Evolutionary conservation across 2,329 filamentous ascomycete species (phyloP), one percentile per base, ranked within the genome.

Genomic region (Talaromyces atroroseus): DNA sequence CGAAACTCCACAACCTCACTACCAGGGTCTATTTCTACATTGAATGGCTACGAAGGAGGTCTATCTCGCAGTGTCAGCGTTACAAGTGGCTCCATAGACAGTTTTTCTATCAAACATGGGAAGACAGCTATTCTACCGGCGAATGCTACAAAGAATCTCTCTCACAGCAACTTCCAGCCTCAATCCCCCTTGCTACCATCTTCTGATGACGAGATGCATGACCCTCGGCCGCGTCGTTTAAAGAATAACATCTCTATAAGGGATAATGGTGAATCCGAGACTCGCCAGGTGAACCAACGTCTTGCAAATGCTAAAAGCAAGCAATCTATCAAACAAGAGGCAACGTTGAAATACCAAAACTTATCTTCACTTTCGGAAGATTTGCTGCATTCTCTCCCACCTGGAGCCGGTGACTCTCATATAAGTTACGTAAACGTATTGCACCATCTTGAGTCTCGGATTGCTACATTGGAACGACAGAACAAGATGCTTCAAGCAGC

Each of bases 401-500:
- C 8, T 61, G 65, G 32, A 59, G 59, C 24, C 61, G 63, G 3
- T 60, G 61, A 36, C 58, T 62, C 50, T 63, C 61, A 18, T 57
- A 61, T 23, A 61, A 66, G 1, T 60, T 62, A 8, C 64, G 58
- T 59, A 7, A 49, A 57, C 23, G 29, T 50, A 18, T 26, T 59
- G 2, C 52, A 65, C 12, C 61, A 65, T n/a, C 66, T 74, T 6
- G 71, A 75, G 57, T 67, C 68, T 16, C 71, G 72, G 16, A 66
- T 75, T 36, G 65, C 68, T 8, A 66, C 70, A 21, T 68, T 76
- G 7, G 72, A 75, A 56, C 71, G 70, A 14, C 73, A 76, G 51
- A 76, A 76, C 61, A 70, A 70, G 54, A 67, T 74, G 52, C 69
- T 76, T 11, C 73, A 74, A 36, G 73, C 73, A 5, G 73, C 73